Evolutionary conservation across 116 monocot species (phyloP).

Genomic region (Cymodocea nodosa): DNA sequence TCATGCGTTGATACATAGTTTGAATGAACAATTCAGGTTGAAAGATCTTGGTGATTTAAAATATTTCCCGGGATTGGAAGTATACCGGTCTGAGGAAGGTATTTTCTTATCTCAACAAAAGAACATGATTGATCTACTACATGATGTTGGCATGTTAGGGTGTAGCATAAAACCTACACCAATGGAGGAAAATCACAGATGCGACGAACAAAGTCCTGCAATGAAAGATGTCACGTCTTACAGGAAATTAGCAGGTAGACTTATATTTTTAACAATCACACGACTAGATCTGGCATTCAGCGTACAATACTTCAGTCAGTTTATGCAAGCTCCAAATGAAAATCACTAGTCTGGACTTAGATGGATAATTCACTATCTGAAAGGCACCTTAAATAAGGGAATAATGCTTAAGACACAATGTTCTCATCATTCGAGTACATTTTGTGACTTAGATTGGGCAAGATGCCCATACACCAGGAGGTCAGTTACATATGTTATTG

Average conservation of each 20-base stretch:
- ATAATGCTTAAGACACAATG: background rate
- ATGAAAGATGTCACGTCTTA: background rate
- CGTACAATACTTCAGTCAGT: constrained; percentile 3
- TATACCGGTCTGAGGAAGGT: background rate
- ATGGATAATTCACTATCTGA: background rate
- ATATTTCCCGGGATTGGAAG: background rate
- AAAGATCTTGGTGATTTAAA: background rate
- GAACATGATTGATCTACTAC: background rate
- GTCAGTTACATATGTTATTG: too few species aligned
- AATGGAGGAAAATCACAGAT: background rate
- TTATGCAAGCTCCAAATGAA: background rate
- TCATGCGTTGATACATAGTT: too few species aligned
- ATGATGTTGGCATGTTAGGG: background rate
- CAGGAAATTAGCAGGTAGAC: background rate
- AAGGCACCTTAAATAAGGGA: background rate
- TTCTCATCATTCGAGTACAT: too few species aligned
- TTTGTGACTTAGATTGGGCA: too few species aligned
- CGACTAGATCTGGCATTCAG: background rate
- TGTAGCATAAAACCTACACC: background rate
- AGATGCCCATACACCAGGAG: too few species aligned
- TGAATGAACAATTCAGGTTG: background rate
- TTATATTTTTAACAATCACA: constrained; percentile 1
- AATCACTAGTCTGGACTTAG: background rate
- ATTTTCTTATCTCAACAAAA: background rate
- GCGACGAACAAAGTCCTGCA: background rate